Evolutionary conservation across 345 rosid genomes (phyloP).

Genomic region (Eucalyptus polyanthemos): DNA sequence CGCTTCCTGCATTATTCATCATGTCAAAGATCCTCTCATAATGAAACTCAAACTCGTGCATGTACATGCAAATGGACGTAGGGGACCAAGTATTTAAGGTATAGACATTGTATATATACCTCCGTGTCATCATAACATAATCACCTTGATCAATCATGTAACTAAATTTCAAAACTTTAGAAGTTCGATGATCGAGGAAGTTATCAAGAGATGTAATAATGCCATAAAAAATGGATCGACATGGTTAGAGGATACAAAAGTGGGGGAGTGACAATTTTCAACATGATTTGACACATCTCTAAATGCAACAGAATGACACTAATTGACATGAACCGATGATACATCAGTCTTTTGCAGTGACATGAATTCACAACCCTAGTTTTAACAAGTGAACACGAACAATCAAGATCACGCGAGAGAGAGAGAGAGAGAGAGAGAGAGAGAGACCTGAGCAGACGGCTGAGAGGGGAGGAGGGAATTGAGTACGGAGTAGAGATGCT

Average conservation of each 20-base stretch:
- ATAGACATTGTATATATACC: neutral
- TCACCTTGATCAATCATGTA: neutral
- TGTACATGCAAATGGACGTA: neutral
- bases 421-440: neutral
- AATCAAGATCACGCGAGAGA: neutral
- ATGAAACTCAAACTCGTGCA: neutral
- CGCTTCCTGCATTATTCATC: constrained; percentile 13
- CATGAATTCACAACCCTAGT: neutral
- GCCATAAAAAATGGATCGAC: neutral
- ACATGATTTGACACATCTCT: neutral
- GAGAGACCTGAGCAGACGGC: constrained; percentile 6
- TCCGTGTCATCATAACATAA: neutral
- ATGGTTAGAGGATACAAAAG: neutral
- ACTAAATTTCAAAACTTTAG: neutral
- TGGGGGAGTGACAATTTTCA: neutral
- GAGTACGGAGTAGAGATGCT: constrained; percentile 28
- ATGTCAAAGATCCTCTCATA: neutral
- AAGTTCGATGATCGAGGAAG: neutral
- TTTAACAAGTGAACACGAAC: neutral
- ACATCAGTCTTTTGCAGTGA: neutral
- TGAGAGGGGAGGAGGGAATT: constrained; percentile 32
- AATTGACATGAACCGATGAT: neutral
- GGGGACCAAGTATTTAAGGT: neutral
- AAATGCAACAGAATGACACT: neutral
- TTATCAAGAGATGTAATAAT: neutral